Conservation (phyloP, 352 stramenopile species). For the Pythium graminicola region DNA sequence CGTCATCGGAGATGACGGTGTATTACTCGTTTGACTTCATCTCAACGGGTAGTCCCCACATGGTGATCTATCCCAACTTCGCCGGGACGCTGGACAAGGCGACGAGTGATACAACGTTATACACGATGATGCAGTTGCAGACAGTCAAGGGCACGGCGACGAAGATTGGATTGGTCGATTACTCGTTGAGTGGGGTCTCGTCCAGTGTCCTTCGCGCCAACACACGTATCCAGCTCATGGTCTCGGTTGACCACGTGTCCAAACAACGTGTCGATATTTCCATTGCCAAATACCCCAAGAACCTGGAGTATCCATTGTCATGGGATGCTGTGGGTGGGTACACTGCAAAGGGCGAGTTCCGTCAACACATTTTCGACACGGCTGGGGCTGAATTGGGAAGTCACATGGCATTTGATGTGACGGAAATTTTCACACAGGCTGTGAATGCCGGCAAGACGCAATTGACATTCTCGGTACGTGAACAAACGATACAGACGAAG, state of each 20-base stretch:
- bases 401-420: slow-evolving; percentile 76
- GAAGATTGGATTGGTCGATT: slow-evolving; percentile 67
- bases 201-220: slow-evolving; percentile 52
- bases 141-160: slow-evolving; percentile 34
- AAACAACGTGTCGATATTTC: slow-evolving; percentile 44
- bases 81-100: slow-evolving; percentile 49
- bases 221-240: slow-evolving; percentile 61
- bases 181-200: slow-evolving; percentile 57
- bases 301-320: slow-evolving; percentile 51
- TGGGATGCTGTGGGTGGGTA: slow-evolving; percentile 44
- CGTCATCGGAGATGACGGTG: slow-evolving; percentile 47
- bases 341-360: slow-evolving; percentile 27
- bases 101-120: slow-evolving; percentile 34
- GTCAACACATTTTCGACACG: slow-evolving; percentile 47
- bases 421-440: slow-evolving; percentile 54
- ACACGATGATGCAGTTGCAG: slow-evolving; percentile 52
- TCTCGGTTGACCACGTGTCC: slow-evolving; percentile 57
- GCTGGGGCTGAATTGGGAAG: slow-evolving; percentile 44
- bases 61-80: slow-evolving; percentile 56
- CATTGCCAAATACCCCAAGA: slow-evolving; percentile 34
- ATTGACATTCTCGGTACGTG: slow-evolving; percentile 47
- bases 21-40: slow-evolving; percentile 84
- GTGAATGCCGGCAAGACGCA: slow-evolving; percentile 38
- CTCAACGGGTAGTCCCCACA: slow-evolving; percentile 46
- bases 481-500: neutral